These are phyloP conservation scores for Stagonosporopsis cucurbitacearum DNA, from an alignment of 2,329 filamentous ascomycete genomes.

Conservation along the genomic window DNA sequence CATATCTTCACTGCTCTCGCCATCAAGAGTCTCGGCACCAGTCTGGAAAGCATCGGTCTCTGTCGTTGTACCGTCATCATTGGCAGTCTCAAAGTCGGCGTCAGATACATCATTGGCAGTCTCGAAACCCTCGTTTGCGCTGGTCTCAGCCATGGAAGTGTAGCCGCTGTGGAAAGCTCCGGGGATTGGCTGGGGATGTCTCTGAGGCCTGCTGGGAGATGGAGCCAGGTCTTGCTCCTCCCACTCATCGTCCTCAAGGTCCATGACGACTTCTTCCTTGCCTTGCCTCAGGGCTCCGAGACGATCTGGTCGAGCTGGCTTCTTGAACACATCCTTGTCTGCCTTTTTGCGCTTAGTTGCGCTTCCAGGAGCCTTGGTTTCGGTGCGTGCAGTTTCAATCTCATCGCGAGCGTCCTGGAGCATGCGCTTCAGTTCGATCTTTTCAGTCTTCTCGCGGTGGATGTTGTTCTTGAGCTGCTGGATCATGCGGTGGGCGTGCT, in stretches of 20 bases:
- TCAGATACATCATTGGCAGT: constrained; percentile 76
- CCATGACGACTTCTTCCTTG: constrained; percentile 77
- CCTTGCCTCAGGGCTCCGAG: constrained; percentile 76
- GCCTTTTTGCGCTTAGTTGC: constrained; percentile 64
- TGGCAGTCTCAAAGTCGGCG: constrained; percentile 72
- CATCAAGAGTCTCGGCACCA: constrained; percentile 74
- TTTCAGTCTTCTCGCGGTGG: constrained; percentile 98
- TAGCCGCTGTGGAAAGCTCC: constrained; percentile 42
- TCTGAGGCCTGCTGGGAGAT: constrained; percentile 57
- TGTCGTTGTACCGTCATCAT: constrained; percentile 73
- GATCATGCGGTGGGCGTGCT: constrained; percentile 95
- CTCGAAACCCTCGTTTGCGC: constrained; percentile 73
- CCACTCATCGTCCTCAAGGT: constrained; percentile 77
- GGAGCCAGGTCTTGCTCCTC: constrained; percentile 74
- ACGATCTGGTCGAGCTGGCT: constrained; percentile 72
- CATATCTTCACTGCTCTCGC: constrained; percentile 77
- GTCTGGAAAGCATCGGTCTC: constrained; percentile 97
- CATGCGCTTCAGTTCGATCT: constrained; percentile 92
- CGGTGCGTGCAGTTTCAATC: constrained; percentile 71
- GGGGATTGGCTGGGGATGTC: constrained; percentile 34
- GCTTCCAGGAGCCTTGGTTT: constrained; percentile 53
- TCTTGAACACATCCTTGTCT: constrained; percentile 71
- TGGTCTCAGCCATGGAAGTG: constrained; percentile 45
- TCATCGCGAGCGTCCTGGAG: constrained; percentile 95
- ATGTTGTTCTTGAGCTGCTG: constrained; percentile 94